Base-by-base conservation (phyloP, 1,284 basidiomycete genomes). In the Apiotrichum domesticum region DNA sequence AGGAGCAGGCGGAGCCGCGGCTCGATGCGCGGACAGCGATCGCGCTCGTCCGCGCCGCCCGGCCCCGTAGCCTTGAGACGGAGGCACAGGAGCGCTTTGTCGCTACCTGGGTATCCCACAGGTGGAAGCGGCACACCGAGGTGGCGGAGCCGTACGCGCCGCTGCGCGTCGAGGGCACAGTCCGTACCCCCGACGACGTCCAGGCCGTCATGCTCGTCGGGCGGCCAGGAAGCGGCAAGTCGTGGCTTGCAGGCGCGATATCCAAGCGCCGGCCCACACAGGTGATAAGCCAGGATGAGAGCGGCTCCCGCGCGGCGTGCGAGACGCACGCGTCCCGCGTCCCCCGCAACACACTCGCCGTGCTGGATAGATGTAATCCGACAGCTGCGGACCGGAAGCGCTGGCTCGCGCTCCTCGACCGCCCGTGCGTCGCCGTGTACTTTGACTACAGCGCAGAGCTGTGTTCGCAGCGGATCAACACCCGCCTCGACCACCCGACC, bases 201-300 rank as follows among this genome's bases (percentile, higher is more conserved):
- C 21, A 21, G 21, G 21, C 21, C 21, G 21, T 83, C 64, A 56
- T 85, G 15, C 71, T 85, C 9, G 80, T 84, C 9, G 84, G 84
- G 5, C 77, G 84, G 2, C 83, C 84, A 1, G 84, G 83, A 1
- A 81, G 82, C 2, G 84, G 84, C 41, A 85, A 85, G 69, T 81
- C 82, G 4, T 83, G 80, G 78, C 78, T 84, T 54, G 76, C 80
- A 2, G 75, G 76, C 14, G 75, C 79, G 0, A 65, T 85, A 32
- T 58, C 80, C 6, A 77, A 78, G 9, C 76, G 83, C 29, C 74
- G 82, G 45, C 69, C 71, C 4, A 81, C 81, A 80, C 70, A 67
- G 6, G 70, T 77, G 49, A 79, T 84, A 35, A 82, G 80, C 8
- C 83, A 84, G 66, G 84, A 85, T 65, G 83, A 84, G 9, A 70